Conservation (phyloP, 345 rosid species). For the Corchorus capsularis region DNA sequence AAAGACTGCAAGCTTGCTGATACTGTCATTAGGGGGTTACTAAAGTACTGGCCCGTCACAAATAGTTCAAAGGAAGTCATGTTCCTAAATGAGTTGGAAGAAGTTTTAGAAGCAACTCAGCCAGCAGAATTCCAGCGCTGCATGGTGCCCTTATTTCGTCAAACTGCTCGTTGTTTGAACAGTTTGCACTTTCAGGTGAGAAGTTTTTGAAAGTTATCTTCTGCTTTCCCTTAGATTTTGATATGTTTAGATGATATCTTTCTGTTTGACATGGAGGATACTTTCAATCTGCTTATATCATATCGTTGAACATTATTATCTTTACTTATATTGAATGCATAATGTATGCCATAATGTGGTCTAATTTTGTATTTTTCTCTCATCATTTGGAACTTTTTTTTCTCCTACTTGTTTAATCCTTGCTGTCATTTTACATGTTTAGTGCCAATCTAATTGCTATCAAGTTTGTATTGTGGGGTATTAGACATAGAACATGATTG, state of each 20-base stretch:
- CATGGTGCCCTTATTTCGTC: conserved; percentile 79
- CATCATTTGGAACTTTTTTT: background rate
- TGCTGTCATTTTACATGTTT: background rate
- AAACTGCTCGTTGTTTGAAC: conserved; percentile 70
- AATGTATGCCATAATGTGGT: background rate
- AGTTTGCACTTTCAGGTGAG: conserved; percentile 90
- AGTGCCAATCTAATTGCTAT: background rate
- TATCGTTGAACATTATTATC: background rate
- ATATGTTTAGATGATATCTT: background rate
- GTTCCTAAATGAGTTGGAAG: conserved; percentile 90
- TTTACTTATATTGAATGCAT: conserved; percentile 4
- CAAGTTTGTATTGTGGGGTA: background rate
- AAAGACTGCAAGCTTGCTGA: conserved; percentile 91
- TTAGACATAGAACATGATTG: background rate
- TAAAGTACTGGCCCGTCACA: conserved; percentile 91
- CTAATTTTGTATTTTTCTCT: background rate
- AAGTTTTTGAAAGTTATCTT: conserved; percentile 4
- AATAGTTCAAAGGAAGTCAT: conserved; percentile 94
- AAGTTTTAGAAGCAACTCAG: conserved; percentile 81
- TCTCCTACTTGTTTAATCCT: background rate
- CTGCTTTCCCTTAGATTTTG: conserved; percentile 4
- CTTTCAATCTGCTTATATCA: background rate
- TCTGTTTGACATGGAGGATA: background rate
- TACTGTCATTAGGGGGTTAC: conserved; percentile 67
- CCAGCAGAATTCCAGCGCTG: conserved; percentile 78